Evolutionary conservation across 345 rosid species (phyloP), one percentile per base, ranked within the genome.

Genomic region (Trapa bicornis): DNA sequence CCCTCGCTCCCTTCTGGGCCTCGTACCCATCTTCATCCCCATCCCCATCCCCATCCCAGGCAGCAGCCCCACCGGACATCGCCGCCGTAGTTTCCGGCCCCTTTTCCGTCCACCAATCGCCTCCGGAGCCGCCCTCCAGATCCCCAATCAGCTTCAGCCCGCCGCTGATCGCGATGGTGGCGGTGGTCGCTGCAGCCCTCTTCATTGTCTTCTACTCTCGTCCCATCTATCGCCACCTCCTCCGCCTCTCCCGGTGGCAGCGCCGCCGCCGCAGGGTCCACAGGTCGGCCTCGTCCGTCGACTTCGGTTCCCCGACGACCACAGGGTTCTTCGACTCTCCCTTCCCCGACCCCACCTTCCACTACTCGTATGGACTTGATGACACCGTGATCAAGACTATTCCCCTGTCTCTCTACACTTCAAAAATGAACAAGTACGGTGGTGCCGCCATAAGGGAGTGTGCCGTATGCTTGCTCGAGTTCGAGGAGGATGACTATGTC

Each of bases 161-260:
- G n/a, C 87, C 94, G 7, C 67, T 93, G 78, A 93, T 93, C 72
- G 98, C 89, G 61, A 90, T 93, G 97, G 88, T 93, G 8, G 94
- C 84, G 1, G 89, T 85, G 32, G 84, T 90, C 13, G 96, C 94
- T 11, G 79, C 96, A 8, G 92, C 97, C 22, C 84, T 93, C 61
- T 74, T 90, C 1, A 65, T 86, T 16, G 89, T 93, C 10, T 85
- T 93, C 6, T 88, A 87, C 82, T 88, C 87, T 37, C 93, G 98
- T 15, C 84, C 84, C 43, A 84, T 93, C 76, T 90, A 94, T 69
- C 93, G 90, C 70, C 80, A 84, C 64, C 75, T 84, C 65, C 37
- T 84, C 17, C 80, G 83, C 1, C 64, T 84, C 47, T 67, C 80
- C 64, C 76, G 78, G 37, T 77, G 87, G 47, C 83, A 85, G 0